Percentiles rank a stretch among this genome's conserved stretches.
Conservation (phyloP, 345 rosid species). For the Citrus medica region DNA sequence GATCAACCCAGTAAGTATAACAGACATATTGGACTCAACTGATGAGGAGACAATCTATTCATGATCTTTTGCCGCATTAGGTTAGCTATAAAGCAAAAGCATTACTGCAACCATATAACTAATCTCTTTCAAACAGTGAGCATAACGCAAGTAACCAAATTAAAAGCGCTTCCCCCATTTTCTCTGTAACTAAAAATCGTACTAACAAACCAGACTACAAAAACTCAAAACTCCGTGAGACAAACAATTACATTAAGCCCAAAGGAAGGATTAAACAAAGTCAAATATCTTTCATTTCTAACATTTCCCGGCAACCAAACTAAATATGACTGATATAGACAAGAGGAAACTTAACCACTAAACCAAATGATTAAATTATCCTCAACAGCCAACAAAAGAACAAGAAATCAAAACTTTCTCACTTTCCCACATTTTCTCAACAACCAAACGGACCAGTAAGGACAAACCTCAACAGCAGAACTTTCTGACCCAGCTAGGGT, state of each 20-base stretch:
- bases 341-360: neutral
- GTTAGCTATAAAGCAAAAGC: neutral
- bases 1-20: neutral
- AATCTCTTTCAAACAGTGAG: neutral
- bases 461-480: constrained; percentile 41
- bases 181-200: constrained; percentile 1
- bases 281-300: neutral
- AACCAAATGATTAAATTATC: neutral
- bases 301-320: constrained; percentile 1
- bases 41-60: neutral
- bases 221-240: neutral
- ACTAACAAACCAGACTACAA: neutral
- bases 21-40: neutral
- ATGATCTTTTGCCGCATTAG: constrained; percentile 3
- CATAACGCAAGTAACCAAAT: neutral
- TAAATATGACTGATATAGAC: neutral
- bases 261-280: neutral
- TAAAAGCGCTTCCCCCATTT: neutral
- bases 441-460: constrained; percentile 5
- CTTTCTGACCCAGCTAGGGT: constrained; percentile 41
- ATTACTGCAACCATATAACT: neutral
- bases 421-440: neutral
- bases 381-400: neutral
- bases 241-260: neutral
- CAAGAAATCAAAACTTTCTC: neutral